A percentile compares a stretch with the other conserved stretches of the same genome.
Evolutionary conservation across 108 stramenopile genomes (phyloP).

Genomic region (Nitzschia palea): DNA sequence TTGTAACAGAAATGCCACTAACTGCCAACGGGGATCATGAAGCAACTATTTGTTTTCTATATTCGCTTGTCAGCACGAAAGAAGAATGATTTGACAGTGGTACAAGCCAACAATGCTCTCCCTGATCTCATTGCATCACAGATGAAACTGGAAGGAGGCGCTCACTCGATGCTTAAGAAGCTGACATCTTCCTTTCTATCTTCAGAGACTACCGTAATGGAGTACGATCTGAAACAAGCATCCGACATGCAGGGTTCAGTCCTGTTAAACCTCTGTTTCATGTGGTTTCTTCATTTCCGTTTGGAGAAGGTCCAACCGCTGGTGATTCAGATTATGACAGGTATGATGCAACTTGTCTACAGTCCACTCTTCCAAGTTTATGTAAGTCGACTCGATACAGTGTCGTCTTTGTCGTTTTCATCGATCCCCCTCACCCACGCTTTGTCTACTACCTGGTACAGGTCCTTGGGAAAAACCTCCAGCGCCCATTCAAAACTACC

Average conservation of each 20-base stretch:
- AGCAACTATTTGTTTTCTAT: conserved; percentile 73
- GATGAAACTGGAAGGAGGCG: conserved; percentile 14
- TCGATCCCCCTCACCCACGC: no score
- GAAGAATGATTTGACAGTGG: conserved; percentile 62
- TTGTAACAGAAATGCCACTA: not conserved
- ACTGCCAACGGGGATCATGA: not conserved
- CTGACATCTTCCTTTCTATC: conserved; percentile 70
- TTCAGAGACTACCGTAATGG: conserved; percentile 60
- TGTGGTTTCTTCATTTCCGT: conserved; percentile 84
- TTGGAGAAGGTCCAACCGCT: conserved; percentile 83
- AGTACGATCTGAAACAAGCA: conserved; percentile 78
- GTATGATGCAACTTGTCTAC: conserved; percentile 68
- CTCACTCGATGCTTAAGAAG: conserved; percentile 55
- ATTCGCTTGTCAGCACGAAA: conserved; percentile 58
- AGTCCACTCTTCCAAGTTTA: conserved; percentile 87
- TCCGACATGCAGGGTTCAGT: conserved; percentile 65
- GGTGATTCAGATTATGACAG: conserved; percentile 63
- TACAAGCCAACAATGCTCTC: conserved; percentile 52
- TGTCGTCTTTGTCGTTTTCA: no score
- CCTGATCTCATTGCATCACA: conserved; percentile 33
- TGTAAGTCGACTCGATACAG: conserved; percentile 14
- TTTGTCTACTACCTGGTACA: no score
- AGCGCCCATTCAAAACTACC: no score
- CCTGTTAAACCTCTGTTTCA: conserved; percentile 66
- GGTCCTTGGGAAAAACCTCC: no score